These are phyloP conservation scores for Nosema muscidifuracis DNA, from an alignment of 371 early-diverging fungal genomes.

Conservation along the genomic window DNA sequence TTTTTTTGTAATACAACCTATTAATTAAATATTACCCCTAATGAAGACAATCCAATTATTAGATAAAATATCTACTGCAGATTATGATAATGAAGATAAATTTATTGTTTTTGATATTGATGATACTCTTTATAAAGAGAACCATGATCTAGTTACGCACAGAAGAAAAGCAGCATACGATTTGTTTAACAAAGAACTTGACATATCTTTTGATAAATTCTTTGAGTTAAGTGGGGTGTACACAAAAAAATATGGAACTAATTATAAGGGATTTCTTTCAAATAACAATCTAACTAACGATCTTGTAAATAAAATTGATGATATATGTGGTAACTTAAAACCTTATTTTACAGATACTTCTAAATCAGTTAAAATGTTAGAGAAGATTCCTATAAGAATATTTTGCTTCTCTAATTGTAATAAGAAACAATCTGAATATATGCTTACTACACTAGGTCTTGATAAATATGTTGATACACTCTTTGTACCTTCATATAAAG, in stretches of 20 bases:
- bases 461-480: slow-evolving; percentile 34
- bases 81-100: neutral
- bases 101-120: slow-evolving; percentile 50
- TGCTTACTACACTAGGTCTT: slow-evolving; percentile 21
- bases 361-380: neutral
- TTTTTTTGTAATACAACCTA: no score
- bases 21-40: neutral
- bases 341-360: neutral
- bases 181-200: neutral
- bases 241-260: neutral
- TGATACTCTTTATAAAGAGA: slow-evolving; percentile 33
- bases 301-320: neutral
- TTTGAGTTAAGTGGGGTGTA: neutral
- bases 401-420: slow-evolving; percentile 44
- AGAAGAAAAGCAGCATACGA: neutral
- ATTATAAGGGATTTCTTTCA: neutral
- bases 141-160: neutral
- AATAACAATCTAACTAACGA: neutral
- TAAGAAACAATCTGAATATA: slow-evolving; percentile 23
- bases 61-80: neutral
- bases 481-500: neutral
- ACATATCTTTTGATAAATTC: neutral
- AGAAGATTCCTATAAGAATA: neutral
- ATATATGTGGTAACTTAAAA: neutral
- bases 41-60: neutral